phyloP scores from a whole-genome alignment of 345 rosid species.

The Iberis pinnata region DNA sequence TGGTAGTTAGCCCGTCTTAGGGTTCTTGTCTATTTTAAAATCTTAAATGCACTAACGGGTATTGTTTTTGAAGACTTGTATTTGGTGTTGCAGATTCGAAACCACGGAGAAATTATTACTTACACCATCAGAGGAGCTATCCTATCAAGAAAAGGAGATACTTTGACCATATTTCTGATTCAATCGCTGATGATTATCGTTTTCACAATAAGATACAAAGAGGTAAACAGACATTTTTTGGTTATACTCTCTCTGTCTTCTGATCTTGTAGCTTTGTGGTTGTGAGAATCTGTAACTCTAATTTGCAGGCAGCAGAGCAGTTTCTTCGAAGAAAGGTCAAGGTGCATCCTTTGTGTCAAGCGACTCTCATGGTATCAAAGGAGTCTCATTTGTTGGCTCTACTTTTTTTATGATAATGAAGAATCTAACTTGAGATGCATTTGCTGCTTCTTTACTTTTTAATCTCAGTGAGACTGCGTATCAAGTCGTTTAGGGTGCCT shows the following conservation, averaged over 20 bases:
- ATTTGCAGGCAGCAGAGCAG: constrained; percentile 39
- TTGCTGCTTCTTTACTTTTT: constrained; percentile 8
- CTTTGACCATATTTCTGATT: constrained; percentile 40
- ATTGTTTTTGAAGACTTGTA: constrained; percentile 9
- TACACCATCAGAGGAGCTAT: constrained; percentile 59
- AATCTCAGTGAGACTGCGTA: constrained; percentile 73
- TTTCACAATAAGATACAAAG: constrained; percentile 34
- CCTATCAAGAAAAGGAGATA: constrained; percentile 77
- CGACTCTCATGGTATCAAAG: constrained; percentile 24
- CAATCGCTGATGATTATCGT: constrained; percentile 45
- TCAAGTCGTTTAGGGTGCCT: constrained; percentile 90
- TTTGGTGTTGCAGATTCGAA: constrained; percentile 40
- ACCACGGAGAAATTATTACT: constrained; percentile 48
- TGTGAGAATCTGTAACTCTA: constrained; percentile 8
- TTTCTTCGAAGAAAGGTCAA: constrained; percentile 42
- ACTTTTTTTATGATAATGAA: background rate
- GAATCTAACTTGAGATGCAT: background rate
- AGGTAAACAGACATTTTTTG: constrained; percentile 29
- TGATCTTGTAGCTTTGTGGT: constrained; percentile 10
- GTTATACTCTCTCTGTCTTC: background rate
- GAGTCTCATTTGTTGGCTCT: background rate
- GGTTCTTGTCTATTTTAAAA: background rate
- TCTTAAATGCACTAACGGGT: background rate
- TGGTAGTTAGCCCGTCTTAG: constrained; percentile 31
- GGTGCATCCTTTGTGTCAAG: constrained; percentile 30